Base-by-base conservation (phyloP, 192 early-diverging fungal genomes). In the Linnemannia schmuckeri region DNA sequence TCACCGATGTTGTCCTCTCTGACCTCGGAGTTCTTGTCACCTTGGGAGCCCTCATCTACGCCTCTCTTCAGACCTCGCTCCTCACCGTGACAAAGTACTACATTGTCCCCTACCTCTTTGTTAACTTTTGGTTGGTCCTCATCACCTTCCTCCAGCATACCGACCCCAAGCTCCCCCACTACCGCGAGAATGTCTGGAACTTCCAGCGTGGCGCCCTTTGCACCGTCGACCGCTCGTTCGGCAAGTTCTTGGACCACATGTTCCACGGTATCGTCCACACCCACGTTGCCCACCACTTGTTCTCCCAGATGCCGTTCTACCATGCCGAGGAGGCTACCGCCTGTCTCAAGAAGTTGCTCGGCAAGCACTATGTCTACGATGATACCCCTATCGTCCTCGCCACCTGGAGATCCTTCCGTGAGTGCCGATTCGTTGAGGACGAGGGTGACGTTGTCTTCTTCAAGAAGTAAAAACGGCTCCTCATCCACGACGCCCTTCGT, bases 231-330 rank as follows among this genome's bases (percentile, higher is more conserved):
- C 96, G 97, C 63, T 95, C 95, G 78, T 98, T 93, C 81, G 97
- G 98, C 61, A 90, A 90, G 88, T 87, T 97, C 85, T 91, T 99
- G 81, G 95, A 99, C 87, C 85, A 92, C 80, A 95, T 96, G 88
- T 89, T 95, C 84, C 94, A 95, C 83, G 91, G 93, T 79, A 97
- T 97, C 82, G 90, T 94, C 49, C 96, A 98, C 82, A 97, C 97
- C 5, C 97, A 99, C 83, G 97, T 99, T 30, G 97, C 95, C 12
- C 98, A 99, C 88, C 98, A 99, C 85, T 88, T 97, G 78, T 99
- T 98, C 92, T 96, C 96, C 15, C 96, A 94, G n/a, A 99, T 99
- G 97, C 98, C 98, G 17, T 97, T 97, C 91, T 99, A 99, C 91
- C 91, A 99, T 83, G 98, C 95, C 2, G 82, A 91, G 75, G 96